These are phyloP conservation scores for Pichia pseudocactophila DNA, from an alignment of 805 yeast genomes.

Conservation along the genomic window DNA sequence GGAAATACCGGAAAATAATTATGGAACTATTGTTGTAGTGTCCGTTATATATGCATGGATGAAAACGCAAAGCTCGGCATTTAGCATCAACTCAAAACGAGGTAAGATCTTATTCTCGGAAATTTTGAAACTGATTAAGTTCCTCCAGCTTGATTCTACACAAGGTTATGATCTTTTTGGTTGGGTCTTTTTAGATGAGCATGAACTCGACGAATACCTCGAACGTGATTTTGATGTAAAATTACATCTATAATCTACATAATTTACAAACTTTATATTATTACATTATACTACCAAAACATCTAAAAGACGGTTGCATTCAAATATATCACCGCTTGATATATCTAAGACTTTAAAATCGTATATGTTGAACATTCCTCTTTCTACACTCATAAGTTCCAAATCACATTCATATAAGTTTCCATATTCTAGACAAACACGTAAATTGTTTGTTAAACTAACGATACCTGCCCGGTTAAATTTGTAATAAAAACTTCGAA, in stretches of 20 bases:
- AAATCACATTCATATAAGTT: slow-evolving; percentile 58
- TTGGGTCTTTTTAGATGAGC: slow-evolving; percentile 22
- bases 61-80: slow-evolving; percentile 15
- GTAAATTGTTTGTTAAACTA: slow-evolving; percentile 55
- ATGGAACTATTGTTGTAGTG: slow-evolving; percentile 17
- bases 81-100: slow-evolving; percentile 11
- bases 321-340: slow-evolving; percentile 55
- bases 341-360: slow-evolving; percentile 62
- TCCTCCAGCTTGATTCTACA: slow-evolving; percentile 16
- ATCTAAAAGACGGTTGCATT: slow-evolving; percentile 62
- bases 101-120: slow-evolving; percentile 13
- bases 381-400: slow-evolving; percentile 48
- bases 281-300: slow-evolving; percentile 41
- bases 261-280: too few species aligned
- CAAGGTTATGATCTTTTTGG: slow-evolving; percentile 22
- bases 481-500: slow-evolving; percentile 27
- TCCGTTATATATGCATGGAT: slow-evolving; percentile 23
- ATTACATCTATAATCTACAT: not conserved
- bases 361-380: slow-evolving; percentile 55
- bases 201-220: slow-evolving; percentile 16
- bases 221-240: slow-evolving; percentile 11
- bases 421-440: slow-evolving; percentile 50
- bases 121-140: slow-evolving; percentile 19
- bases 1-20: slow-evolving; percentile 6
- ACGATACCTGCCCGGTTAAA: slow-evolving; percentile 47